A percentile compares a stretch with the other conserved stretches of the same genome.
Conservation (phyloP, 164 flowering plant genomes). For the Macadamia integrifolia region DNA sequence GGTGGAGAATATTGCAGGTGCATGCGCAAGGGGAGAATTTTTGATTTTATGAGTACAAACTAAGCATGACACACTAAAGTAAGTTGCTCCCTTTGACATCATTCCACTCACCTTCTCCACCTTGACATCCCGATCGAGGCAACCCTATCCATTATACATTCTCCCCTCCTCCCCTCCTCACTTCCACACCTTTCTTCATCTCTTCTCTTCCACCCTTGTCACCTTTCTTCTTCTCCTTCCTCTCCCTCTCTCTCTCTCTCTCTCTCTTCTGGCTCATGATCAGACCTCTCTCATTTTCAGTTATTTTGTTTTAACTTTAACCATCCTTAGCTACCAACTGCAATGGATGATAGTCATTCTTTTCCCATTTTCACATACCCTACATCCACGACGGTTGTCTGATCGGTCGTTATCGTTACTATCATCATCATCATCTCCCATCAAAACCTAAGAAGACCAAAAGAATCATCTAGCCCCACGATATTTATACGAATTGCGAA, state of each 20-base stretch:
- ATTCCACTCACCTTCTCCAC: conserved; percentile 73
- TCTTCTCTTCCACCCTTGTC: no score
- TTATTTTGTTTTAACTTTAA: no score
- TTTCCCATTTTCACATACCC: neutral
- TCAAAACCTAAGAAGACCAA: neutral
- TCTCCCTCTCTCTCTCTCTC: neutral
- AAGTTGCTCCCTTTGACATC: conserved; percentile 55
- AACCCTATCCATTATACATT: conserved; percentile 29
- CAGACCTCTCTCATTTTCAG: neutral
- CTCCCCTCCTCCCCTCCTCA: conserved; percentile 9
- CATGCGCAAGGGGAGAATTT: conserved; percentile 34
- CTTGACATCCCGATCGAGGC: conserved; percentile 76
- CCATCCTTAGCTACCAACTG: no score
- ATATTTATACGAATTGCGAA: no score
- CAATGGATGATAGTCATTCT: no score
- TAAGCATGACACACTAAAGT: conserved; percentile 74
- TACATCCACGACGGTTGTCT: neutral
- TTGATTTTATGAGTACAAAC: conserved; percentile 58
- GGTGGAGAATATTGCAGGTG: conserved; percentile 42
- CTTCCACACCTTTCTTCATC: conserved; percentile 9
- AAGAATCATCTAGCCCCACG: no score
- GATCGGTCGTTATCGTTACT: neutral
- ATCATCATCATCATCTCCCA: neutral
- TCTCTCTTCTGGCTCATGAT: no score
- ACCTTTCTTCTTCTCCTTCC: neutral